Percentiles rank a stretch among this genome's conserved stretches.
These are phyloP conservation scores for Phialophora tarda DNA, from an alignment of 2,329 filamentous ascomycete species.

Conservation along the genomic window DNA sequence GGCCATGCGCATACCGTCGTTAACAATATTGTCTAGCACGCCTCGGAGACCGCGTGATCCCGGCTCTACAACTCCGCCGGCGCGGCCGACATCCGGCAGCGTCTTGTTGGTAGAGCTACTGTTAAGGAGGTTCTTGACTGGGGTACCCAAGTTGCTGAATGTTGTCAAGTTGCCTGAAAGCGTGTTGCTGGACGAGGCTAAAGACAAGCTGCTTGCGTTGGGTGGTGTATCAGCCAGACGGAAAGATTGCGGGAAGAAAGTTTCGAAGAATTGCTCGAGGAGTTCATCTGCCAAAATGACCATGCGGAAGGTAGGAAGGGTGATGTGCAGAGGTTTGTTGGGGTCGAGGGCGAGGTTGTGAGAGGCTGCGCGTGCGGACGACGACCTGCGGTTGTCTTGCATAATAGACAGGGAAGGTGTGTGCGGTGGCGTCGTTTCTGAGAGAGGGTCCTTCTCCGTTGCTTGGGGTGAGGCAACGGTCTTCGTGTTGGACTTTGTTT, in stretches of 20 bases:
- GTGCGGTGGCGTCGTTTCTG: conserved; percentile 33
- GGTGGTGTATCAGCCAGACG: conserved; percentile 72
- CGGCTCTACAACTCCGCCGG: conserved; percentile 65
- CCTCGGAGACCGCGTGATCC: conserved; percentile 82
- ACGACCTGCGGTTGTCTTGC: conserved; percentile 16
- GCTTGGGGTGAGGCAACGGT: conserved; percentile 35
- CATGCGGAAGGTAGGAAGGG: conserved; percentile 97
- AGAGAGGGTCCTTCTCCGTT: conserved; percentile 36
- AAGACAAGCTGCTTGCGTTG: conserved; percentile 50
- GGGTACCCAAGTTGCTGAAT: conserved; percentile 72
- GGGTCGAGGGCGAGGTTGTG: conserved; percentile 91
- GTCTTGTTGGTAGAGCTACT: conserved; percentile 46
- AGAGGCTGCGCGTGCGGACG: conserved; percentile 58
- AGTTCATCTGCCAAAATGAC: conserved; percentile 95
- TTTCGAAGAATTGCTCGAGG: conserved; percentile 96
- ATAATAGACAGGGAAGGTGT: conserved; percentile 23
- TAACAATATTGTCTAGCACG: conserved; percentile 96
- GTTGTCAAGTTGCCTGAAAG: conserved; percentile 78
- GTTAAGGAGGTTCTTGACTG: conserved; percentile 50
- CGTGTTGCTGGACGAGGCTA: conserved; percentile 40
- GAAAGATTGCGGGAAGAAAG: conserved; percentile 91
- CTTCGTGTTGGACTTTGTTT: conserved; percentile 44
- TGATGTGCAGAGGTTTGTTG: conserved; percentile 91
- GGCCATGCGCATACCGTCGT: conserved; percentile 94
- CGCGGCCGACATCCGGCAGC: conserved; percentile 45